Conservation (phyloP, 768 basidiomycete genomes). For the Mycena haematopus region DNA sequence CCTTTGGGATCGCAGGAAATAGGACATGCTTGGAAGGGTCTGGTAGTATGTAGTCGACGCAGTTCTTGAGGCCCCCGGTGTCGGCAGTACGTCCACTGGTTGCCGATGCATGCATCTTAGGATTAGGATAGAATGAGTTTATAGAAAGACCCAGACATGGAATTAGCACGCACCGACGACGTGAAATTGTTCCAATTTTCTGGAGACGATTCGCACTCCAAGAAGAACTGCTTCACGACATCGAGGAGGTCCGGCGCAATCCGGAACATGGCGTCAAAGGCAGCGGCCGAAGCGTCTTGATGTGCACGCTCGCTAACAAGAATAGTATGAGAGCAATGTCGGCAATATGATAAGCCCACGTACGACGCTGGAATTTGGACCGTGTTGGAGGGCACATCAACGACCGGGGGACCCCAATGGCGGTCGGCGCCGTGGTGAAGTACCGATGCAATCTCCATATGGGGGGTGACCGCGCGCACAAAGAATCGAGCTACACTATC, state of each 20-base stretch:
- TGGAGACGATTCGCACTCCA: neutral
- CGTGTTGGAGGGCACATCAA: neutral
- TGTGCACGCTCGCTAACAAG: neutral
- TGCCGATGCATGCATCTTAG: neutral
- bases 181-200: neutral
- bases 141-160: too few species aligned
- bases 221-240: neutral
- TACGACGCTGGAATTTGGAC: neutral
- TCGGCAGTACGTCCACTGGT: neutral
- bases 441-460: neutral
- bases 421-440: neutral
- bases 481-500: neutral
- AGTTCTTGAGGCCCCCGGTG: conserved; percentile 2
- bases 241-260: neutral
- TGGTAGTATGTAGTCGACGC: neutral
- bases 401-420: neutral
- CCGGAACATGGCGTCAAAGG: neutral
- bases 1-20: neutral
- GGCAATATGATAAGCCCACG: neutral
- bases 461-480: neutral
- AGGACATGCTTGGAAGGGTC: neutral
- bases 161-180: neutral
- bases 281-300: neutral
- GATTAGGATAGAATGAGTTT: neutral
- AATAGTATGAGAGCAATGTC: neutral